Evolutionary conservation across 139 green algal genomes (phyloP), one percentile per base, ranked within the genome.

Genomic region (Monoraphidium neglectum): DNA sequence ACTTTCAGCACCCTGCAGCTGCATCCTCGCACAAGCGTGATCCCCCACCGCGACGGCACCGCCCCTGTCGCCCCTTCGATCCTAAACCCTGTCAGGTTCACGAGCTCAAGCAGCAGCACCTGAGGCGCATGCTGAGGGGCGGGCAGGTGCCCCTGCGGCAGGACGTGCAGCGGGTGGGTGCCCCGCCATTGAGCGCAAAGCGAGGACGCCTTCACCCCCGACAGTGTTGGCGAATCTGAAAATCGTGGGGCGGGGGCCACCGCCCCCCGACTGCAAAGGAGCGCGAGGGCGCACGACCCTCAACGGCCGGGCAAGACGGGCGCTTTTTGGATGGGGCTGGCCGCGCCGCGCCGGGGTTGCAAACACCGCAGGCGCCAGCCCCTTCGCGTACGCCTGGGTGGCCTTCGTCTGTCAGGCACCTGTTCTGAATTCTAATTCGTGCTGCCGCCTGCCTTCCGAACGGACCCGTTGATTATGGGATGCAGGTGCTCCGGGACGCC

Each of bases 21-120:
- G n/a, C n/a, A n/a, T n/a, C n/a, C n/a, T n/a, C n/a, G n/a, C n/a
- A n/a, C n/a, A n/a, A n/a, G n/a, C n/a, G n/a, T n/a, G n/a, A n/a
- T n/a, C n/a, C n/a, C n/a, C n/a, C n/a, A n/a, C n/a, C n/a, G n/a
- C n/a, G n/a, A n/a, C n/a, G n/a, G n/a, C n/a, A n/a, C n/a, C n/a
- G n/a, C n/a, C n/a, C n/a, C n/a, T n/a, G n/a, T n/a, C n/a, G n/a
- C n/a, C n/a, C n/a, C n/a, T n/a, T n/a, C n/a, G n/a, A n/a, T n/a
- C n/a, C n/a, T n/a, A n/a, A 46, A 23, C 30, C 28, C 8, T n/a
- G 6, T 5, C 61, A 3, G 30, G 26, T 74, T 23, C 49, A 80
- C 53, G 61, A 80, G 75, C 40, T 75, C 30, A 80, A 80, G 54
- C 75, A 80, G 66, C 38, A 75, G 54, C 47, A 75, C 63, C n/a